These are phyloP conservation scores for Pseudocercospora eumusae DNA, from an alignment of 2,329 filamentous ascomycete species.

Conservation along the genomic window DNA sequence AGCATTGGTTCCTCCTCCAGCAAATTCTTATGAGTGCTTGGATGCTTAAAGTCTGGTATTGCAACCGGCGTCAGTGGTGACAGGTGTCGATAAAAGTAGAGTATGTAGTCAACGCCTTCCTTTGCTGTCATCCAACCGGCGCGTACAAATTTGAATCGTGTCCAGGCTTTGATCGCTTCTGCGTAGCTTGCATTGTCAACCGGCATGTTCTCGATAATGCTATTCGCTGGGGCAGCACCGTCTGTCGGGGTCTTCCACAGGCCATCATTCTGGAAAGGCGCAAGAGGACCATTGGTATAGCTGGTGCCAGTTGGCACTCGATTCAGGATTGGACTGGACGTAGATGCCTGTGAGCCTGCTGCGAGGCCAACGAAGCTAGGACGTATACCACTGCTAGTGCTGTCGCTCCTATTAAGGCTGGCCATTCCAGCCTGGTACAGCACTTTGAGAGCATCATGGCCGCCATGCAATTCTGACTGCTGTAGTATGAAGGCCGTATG, in stretches of 20 bases:
- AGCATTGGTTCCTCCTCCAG: constrained; percentile 91
- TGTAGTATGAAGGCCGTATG: constrained; percentile 62
- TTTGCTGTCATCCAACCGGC: constrained; percentile 94
- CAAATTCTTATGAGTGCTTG: constrained; percentile 75
- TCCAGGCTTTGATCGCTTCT: constrained; percentile 83
- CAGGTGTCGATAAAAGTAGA: constrained; percentile 92
- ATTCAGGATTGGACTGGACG: constrained; percentile 31
- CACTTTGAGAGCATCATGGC: constrained; percentile 87
- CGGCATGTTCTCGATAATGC: constrained; percentile 30
- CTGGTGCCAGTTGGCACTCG: constrained; percentile 13
- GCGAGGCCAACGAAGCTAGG: constrained; percentile 33
- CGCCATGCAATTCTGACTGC: constrained; percentile 75
- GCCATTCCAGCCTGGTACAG: constrained; percentile 74
- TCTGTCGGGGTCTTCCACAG: constrained; percentile 32
- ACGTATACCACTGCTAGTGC: constrained; percentile 39
- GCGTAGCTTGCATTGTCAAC: constrained; percentile 45
- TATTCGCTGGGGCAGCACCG: constrained; percentile 23
- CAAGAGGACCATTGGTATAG: constrained; percentile 28
- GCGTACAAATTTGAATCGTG: constrained; percentile 87
- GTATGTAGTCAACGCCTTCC: constrained; percentile 90
- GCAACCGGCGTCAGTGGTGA: constrained; percentile 92
- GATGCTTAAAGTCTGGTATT: constrained; percentile 82
- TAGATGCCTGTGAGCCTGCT: constrained; percentile 26
- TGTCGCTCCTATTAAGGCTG: constrained; percentile 49
- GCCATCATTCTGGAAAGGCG: constrained; percentile 28